phyloP scores from a whole-genome alignment of 768 basidiomycete species.

The Gyrodon lividus region DNA sequence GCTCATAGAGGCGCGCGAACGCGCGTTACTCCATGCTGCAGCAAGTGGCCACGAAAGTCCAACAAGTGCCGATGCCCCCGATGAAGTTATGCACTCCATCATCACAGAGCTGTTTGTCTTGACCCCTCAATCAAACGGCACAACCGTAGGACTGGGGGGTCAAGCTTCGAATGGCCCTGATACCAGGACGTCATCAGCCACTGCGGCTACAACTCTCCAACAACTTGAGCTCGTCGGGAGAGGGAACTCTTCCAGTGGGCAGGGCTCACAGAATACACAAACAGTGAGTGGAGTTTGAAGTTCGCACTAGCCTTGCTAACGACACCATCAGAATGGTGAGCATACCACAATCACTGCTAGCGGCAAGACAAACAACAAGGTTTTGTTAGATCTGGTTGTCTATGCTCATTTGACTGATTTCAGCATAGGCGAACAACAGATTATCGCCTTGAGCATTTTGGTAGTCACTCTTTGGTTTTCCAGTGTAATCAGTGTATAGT shows the following conservation, averaged over 20 bases:
- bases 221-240: neutral
- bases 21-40: slow-evolving; percentile 35
- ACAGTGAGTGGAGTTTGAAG: neutral
- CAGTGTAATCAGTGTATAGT: no score
- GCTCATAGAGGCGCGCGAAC: slow-evolving; percentile 55
- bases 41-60: slow-evolving; percentile 30
- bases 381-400: no score
- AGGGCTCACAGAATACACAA: neutral
- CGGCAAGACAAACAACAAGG: no score
- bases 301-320: neutral
- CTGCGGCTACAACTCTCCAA: neutral
- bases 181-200: no score
- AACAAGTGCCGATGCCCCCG: slow-evolving; percentile 22
- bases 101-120: slow-evolving; percentile 35
- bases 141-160: slow-evolving; percentile 1
- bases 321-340: no score
- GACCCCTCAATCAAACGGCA: slow-evolving; percentile 4
- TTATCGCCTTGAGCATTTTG: no score
- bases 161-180: slow-evolving; percentile 5
- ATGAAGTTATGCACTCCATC: slow-evolving; percentile 27
- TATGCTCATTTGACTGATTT: no score
- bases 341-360: no score
- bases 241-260: neutral
- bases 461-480: no score
- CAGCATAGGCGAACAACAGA: no score